phyloP scores from a whole-genome alignment of 2,329 filamentous ascomycete genomes.

The Phialemoniopsis sp. region DNA sequence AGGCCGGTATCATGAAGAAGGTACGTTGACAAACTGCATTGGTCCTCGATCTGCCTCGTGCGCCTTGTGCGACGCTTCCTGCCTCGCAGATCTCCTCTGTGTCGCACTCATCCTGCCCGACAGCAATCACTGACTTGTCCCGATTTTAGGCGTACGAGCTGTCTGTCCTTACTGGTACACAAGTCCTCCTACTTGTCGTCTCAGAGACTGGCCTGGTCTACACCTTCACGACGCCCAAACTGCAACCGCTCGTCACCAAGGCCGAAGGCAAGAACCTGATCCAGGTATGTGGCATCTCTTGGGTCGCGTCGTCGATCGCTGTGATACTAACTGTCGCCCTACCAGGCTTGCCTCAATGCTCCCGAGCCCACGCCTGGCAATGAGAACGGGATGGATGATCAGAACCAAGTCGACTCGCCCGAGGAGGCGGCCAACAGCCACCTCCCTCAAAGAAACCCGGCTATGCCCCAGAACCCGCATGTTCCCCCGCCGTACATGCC shows the following conservation, averaged over 20 bases:
- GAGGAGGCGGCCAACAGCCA: conserved; percentile 80
- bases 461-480: conserved; percentile 60
- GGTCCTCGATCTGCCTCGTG: not conserved
- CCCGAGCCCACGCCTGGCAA: conserved; percentile 80
- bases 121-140: conserved; percentile 5
- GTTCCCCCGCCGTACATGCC: conserved; percentile 63
- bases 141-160: conserved; percentile 76
- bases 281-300: conserved; percentile 62
- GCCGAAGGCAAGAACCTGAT: conserved; percentile 99
- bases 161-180: conserved; percentile 94
- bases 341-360: conserved; percentile 89
- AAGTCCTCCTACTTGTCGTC: conserved; percentile 93
- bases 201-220: conserved; percentile 97
- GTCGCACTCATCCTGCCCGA: no score
- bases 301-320: not conserved
- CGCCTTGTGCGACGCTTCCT: not conserved
- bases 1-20: conserved; percentile 99
- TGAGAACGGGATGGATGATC: conserved; percentile 76
- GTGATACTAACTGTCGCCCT: conserved; percentile 24
- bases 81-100: not conserved
- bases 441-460: conserved; percentile 59
- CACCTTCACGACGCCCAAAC: conserved; percentile 96
- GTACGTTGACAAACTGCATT: conserved; percentile 46
- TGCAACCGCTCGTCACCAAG: conserved; percentile 96
- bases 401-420: conserved; percentile 79